Evolutionary conservation across 2,329 filamentous ascomycete species (phyloP), one percentile per base, ranked within the genome.

Genomic region (Cladophialophora carrionii): DNA sequence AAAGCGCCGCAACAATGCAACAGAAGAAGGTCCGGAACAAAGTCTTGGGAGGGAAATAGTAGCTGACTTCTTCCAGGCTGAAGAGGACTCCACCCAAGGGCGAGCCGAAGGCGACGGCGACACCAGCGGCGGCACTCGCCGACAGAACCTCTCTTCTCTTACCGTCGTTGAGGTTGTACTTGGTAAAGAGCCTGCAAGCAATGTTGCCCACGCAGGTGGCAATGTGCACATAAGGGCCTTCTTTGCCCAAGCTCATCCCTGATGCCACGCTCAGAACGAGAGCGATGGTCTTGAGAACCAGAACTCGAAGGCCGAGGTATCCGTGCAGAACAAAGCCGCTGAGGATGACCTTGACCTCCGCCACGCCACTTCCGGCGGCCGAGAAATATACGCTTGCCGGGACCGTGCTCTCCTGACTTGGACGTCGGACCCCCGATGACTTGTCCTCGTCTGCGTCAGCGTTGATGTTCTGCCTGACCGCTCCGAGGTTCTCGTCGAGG

Each of bases 11-110:
- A 34, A 82, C 84, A 72, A 98, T 98, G 77, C 94, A 98, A 81
- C 94, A 98, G 78, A 98, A 98, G 78, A 99, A 99, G 0, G 95
- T 98, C 60, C 95, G 84, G 80, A 99, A 99, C 8, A 99, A 84
- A 0, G 94, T 98, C 80, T 99, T 98, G 5, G 94, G 92, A 0
- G 95, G 94, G 76, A 98, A 98, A 78, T 98, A 98, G 77, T 98
- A 98, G 71, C 91, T 88, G 68, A 98, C 93, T 83, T 98, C 95
- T 78, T 99, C 95, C 32, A 98, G 78, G 37, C 92, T 92, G 77
- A 98, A 98, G 2, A 98, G 83, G 1, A 97, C 92, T 59, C 94
- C 94, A 8, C 92, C 92, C 49, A 90, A 87, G 1, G 94, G 94
- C 0, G 94, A 92, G 43, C 94, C 94, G 75, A 98, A 98, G 12